These are phyloP conservation scores for Aureobasidium zeae DNA, from an alignment of 2,329 filamentous ascomycete genomes.

Conservation along the genomic window DNA sequence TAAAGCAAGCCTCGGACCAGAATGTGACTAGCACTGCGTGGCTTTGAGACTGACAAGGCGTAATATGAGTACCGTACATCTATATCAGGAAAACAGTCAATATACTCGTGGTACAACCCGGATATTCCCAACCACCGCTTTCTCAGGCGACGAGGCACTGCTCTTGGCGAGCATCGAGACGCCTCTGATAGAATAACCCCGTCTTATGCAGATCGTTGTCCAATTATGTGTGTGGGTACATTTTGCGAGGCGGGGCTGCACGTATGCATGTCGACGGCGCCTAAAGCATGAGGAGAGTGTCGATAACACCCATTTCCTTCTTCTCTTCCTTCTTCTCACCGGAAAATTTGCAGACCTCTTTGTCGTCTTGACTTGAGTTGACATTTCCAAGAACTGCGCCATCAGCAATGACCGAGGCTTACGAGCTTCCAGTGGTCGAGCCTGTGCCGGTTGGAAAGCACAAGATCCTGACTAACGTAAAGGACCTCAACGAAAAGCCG, in stretches of 20 bases:
- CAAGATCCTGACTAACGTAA: conserved; percentile 3
- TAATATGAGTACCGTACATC: not conserved
- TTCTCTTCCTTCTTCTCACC: not conserved
- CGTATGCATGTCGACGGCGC: conserved; percentile 1
- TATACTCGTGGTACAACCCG: conserved; percentile 5
- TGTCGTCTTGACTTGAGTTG: too few species aligned
- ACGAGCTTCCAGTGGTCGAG: conserved; percentile 8
- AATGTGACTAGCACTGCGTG: not conserved
- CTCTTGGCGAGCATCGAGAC: conserved; percentile 2
- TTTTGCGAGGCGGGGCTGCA: conserved; percentile 4
- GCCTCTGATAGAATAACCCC: too few species aligned
- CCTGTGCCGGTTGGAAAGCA: not conserved
- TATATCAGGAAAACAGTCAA: conserved; percentile 5
- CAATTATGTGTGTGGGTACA: not conserved
- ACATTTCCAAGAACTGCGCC: not conserved
- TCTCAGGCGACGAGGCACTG: conserved; percentile 13
- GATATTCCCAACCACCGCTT: not conserved
- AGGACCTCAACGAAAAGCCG: conserved; percentile 1
- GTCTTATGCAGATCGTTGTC: conserved; percentile 1
- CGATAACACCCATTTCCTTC: not conserved
- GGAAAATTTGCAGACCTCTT: too few species aligned
- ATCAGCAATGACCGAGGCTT: not conserved
- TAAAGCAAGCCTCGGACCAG: conserved; percentile 6
- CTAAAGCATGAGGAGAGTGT: not conserved
- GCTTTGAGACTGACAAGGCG: not conserved